Conservation (phyloP, 768 basidiomycete species). For the Pisolithus orientalis region DNA sequence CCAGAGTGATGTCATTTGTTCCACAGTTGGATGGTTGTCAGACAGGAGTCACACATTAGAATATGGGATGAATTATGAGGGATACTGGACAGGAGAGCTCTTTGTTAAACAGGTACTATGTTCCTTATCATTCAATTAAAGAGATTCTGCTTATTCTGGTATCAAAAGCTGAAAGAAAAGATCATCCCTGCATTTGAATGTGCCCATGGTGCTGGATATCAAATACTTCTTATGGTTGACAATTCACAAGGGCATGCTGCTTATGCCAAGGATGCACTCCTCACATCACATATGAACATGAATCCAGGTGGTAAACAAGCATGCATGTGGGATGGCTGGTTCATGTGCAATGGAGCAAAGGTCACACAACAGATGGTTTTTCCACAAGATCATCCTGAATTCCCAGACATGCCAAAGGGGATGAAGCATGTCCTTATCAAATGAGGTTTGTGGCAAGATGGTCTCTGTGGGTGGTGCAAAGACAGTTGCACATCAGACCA, state of each 20-base stretch:
- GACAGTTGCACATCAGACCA: no score
- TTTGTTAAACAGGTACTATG: slow-evolving; percentile 27
- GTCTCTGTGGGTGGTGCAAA: no score
- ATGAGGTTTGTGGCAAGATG: no score
- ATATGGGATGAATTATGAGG: slow-evolving; percentile 40
- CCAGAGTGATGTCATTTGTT: slow-evolving; percentile 32
- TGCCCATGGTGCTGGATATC: slow-evolving; percentile 16
- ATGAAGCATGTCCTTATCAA: slow-evolving; percentile 25
- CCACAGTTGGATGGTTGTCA: slow-evolving; percentile 24
- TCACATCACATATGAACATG: no score
- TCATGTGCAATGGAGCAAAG: slow-evolving; percentile 15
- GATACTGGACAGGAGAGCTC: slow-evolving; percentile 31
- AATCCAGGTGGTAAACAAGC: no score
- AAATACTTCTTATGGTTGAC: slow-evolving; percentile 34
- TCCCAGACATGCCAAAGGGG: slow-evolving; percentile 28
- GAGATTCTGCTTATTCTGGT: not conserved
- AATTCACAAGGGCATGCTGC: slow-evolving; percentile 42
- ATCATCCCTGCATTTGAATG: slow-evolving; percentile 10
- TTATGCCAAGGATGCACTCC: no score
- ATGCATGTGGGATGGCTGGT: slow-evolving; percentile 33
- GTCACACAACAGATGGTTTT: slow-evolving; percentile 27
- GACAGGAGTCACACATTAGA: slow-evolving; percentile 29
- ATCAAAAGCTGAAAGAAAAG: slow-evolving; percentile 6
- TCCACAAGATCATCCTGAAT: slow-evolving; percentile 24
- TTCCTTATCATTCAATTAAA: not conserved